A percentile compares a stretch with the other conserved stretches of the same genome.
phyloP scores from a whole-genome alignment of 345 rosid genomes.

The Heritiera fomes region DNA sequence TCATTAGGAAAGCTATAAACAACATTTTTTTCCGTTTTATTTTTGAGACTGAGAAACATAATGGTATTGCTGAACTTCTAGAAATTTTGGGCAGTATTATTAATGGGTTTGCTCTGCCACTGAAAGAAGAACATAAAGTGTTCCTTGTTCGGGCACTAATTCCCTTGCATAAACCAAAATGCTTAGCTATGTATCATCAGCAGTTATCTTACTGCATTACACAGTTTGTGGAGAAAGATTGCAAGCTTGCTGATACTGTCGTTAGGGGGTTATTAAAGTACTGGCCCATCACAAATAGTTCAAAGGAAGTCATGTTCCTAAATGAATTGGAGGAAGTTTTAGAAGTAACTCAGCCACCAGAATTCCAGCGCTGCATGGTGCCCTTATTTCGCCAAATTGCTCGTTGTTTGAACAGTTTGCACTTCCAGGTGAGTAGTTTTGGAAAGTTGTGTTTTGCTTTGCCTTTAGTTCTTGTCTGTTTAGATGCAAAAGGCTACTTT shows the following conservation, averaged over 20 bases:
- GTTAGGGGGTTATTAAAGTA: constrained; percentile 80
- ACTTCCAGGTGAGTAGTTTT: constrained; percentile 68
- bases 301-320: constrained; percentile 94
- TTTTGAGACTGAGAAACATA: constrained; percentile 80
- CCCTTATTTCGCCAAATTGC: constrained; percentile 74
- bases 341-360: constrained; percentile 77
- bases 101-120: constrained; percentile 89
- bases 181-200: constrained; percentile 80
- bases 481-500: not conserved
- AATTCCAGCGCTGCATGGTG: constrained; percentile 84
- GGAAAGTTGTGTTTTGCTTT: constrained; percentile 10
- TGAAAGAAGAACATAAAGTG: constrained; percentile 92
- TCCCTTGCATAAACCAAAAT: constrained; percentile 86
- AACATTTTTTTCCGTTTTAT: constrained; percentile 71
- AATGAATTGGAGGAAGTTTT: constrained; percentile 85
- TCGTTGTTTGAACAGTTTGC: constrained; percentile 73
- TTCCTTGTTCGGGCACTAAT: constrained; percentile 72
- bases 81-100: constrained; percentile 90
- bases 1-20: constrained; percentile 84
- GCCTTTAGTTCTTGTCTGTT: not conserved
- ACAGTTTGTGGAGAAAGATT: constrained; percentile 91
- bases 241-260: constrained; percentile 79
- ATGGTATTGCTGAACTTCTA: constrained; percentile 83
- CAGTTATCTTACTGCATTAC: constrained; percentile 78
- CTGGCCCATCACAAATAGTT: constrained; percentile 90